Evolutionary conservation across 768 basidiomycete genomes (phyloP), one percentile per base, ranked within the genome.

Genomic region (Tylopilus subfusipes): DNA sequence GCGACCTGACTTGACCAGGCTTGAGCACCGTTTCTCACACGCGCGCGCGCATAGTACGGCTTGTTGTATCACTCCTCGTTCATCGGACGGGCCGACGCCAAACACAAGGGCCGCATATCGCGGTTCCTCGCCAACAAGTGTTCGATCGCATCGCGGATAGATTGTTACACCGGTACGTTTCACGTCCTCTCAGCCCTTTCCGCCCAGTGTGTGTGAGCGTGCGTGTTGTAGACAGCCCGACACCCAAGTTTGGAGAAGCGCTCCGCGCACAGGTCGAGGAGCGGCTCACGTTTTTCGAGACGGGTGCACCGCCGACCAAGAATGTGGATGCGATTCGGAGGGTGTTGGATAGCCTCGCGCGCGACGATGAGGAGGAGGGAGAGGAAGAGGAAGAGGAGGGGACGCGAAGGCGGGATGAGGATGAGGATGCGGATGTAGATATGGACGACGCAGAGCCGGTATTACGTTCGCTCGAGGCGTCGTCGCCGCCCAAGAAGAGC

Each of bases 111-210:
- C 11, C 88, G 96, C 52, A 98, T 98, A 68, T 97, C 95, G 4
- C 87, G 96, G n/a, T 98, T 98, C 82, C 79, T 98, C 9, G 96
- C 96, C 36, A 98, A 98, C 81, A 98, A 98, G 74, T 94, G 93
- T 68, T 95, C 94, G 52, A 98, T 98, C 62, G 96, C 96, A 2
- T 90, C 93, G 16, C 82, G 96, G 51, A 98, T 98, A 73, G 96
- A 98, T 70, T 98, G 94, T 72, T 98, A 90, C 68, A 78, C 87
- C 2, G 91, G 91, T 89, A 62, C 51, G 81, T 21, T 3, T 64
- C 14, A n/a, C 14, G 33, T 18, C 34, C 34, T 16, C 7, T 36
- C 18, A 16, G 13, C 30, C 4, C 33, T 21, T 18, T 16, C 10
- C 9, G 3, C n/a, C 40, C 22, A n/a, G n/a, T n/a, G 14, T 22